These are phyloP conservation scores for Diversispora eburnea DNA, from an alignment of 192 early-diverging fungal species.

Conservation along the genomic window DNA sequence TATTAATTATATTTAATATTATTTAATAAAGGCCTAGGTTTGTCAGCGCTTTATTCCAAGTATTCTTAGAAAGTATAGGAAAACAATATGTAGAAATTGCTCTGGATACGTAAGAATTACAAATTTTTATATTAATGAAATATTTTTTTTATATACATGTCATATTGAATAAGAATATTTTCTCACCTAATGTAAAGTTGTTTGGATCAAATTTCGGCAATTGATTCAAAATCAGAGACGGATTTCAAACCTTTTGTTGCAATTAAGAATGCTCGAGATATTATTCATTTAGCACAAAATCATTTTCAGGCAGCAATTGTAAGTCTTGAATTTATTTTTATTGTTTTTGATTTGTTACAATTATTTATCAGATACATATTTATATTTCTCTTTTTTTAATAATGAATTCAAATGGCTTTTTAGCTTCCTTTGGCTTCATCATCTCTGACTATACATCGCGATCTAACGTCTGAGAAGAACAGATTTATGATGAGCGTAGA, in stretches of 20 bases:
- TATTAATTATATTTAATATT: not conserved
- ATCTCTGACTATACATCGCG: slow-evolving; percentile 77
- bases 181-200: slow-evolving; percentile 42
- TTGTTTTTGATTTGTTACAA: too few relatives aligned
- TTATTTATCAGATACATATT: slow-evolving; percentile 3
- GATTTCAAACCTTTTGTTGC: slow-evolving; percentile 60
- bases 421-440: slow-evolving; percentile 63
- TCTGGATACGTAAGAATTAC: slow-evolving; percentile 60
- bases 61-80: slow-evolving; percentile 77
- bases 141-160: not conserved
- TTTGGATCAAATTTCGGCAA: slow-evolving; percentile 59
- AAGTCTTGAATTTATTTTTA: too few relatives aligned
- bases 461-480: slow-evolving; percentile 85
- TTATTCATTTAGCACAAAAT: slow-evolving; percentile 71
- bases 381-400: not conserved
- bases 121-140: not conserved
- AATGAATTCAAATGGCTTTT: not conserved
- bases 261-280: slow-evolving; percentile 63
- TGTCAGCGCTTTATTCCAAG: slow-evolving; percentile 63
- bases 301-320: slow-evolving; percentile 78
- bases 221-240: slow-evolving; percentile 61
- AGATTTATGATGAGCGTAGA: slow-evolving; percentile 82
- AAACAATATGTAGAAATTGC: slow-evolving; percentile 78
- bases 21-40: slow-evolving; percentile 54
- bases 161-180: not conserved